These are phyloP conservation scores for Backusella macrospora DNA, from an alignment of 192 early-diverging fungal genomes.

Conservation along the genomic window DNA sequence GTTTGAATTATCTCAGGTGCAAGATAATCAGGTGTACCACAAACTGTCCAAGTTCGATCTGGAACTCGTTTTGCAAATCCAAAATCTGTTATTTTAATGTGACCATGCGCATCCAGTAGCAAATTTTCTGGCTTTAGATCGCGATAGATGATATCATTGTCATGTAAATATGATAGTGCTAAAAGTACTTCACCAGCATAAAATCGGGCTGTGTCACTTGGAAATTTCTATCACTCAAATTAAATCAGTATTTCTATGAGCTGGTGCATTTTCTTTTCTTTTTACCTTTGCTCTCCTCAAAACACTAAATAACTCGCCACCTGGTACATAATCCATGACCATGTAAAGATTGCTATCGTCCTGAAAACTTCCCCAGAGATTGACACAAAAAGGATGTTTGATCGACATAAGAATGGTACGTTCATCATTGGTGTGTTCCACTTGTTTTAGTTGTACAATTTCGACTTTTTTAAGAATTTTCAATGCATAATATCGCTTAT, in stretches of 20 bases:
- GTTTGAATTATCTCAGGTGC: slow-evolving; percentile 87
- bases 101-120: slow-evolving; percentile 69
- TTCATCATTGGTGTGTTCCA: slow-evolving; percentile 97
- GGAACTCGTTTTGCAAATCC: slow-evolving; percentile 85
- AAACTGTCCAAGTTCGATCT: slow-evolving; percentile 83
- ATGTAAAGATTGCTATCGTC: slow-evolving; percentile 81
- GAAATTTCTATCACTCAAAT: slow-evolving; percentile 52
- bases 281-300: slow-evolving; percentile 66
- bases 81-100: slow-evolving; percentile 92
- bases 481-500: slow-evolving; percentile 87
- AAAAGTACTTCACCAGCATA: slow-evolving; percentile 84
- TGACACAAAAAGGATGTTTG: slow-evolving; percentile 85
- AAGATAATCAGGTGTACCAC: slow-evolving; percentile 89
- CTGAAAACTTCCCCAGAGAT: slow-evolving; percentile 88
- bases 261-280: not conserved
- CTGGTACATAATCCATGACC: slow-evolving; percentile 86
- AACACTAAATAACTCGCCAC: slow-evolving; percentile 86
- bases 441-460: slow-evolving; percentile 89
- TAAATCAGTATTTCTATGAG: not conserved
- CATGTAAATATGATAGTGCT: slow-evolving; percentile 81
- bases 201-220: slow-evolving; percentile 80
- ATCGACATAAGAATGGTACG: slow-evolving; percentile 81
- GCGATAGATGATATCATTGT: slow-evolving; percentile 80
- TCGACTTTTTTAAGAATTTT: slow-evolving; percentile 92
- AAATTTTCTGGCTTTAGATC: slow-evolving; percentile 86